A percentile compares a stretch with the other conserved stretches of the same genome.
Conservation (phyloP, 345 rosid genomes). For the Lumnitzera racemosa region DNA sequence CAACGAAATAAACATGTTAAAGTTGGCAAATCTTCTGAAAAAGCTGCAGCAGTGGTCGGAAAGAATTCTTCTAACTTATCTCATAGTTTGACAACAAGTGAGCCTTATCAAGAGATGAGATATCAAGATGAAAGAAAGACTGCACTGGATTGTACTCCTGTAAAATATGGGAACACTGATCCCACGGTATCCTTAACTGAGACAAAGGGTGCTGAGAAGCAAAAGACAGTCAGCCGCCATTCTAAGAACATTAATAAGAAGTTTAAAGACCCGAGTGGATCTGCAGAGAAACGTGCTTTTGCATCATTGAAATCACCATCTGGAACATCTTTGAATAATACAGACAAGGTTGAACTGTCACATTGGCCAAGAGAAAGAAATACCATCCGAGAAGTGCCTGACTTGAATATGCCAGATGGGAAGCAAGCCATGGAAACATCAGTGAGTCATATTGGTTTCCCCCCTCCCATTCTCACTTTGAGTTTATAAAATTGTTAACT, state of each 20-base stretch:
- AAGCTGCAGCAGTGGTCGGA: conserved; percentile 25
- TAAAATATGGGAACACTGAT: conserved; percentile 37
- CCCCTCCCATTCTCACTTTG: background rate
- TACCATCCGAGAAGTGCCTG: conserved; percentile 39
- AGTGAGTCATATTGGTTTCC: conserved; percentile 29
- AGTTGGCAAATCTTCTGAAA: conserved; percentile 34
- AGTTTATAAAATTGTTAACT: background rate
- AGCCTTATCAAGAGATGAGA: conserved; percentile 26
- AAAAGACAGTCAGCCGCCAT: conserved; percentile 30
- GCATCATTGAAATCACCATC: conserved; percentile 37
- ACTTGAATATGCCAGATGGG: conserved; percentile 49
- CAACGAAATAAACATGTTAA: conserved; percentile 49
- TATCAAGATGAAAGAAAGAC: conserved; percentile 35
- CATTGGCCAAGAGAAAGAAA: conserved; percentile 43
- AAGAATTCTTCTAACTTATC: conserved; percentile 22
- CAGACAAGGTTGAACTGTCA: conserved; percentile 34
- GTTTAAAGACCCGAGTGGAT: conserved; percentile 40
- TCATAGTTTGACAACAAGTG: conserved; percentile 28
- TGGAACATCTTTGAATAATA: conserved; percentile 29
- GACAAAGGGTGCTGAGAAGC: conserved; percentile 43
- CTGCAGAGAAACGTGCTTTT: conserved; percentile 37
- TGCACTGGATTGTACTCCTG: conserved; percentile 29
- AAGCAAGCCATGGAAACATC: conserved; percentile 31
- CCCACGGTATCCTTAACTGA: conserved; percentile 28
- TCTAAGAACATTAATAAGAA: conserved; percentile 37